Evolutionary conservation across 306 rosid species (phyloP).

Genomic region (Prunus fruticosa): DNA sequence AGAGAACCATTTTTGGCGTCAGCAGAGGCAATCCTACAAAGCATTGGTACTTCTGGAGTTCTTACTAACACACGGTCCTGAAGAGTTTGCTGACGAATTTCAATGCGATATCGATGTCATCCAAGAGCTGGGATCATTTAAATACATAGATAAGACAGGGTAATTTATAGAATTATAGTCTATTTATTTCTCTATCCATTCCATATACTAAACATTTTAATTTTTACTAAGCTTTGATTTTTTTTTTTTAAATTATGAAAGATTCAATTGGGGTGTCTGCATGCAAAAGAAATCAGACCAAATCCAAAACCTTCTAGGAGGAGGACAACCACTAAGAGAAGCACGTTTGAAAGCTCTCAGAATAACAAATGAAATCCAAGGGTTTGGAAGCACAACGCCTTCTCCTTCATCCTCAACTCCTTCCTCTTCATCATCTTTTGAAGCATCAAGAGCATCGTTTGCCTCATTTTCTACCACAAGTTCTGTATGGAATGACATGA

Average conservation of each 20-base stretch:
- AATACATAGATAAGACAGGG: slow-evolving; percentile 61
- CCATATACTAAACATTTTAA: background rate
- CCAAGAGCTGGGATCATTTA: slow-evolving; percentile 55
- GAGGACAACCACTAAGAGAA: slow-evolving; percentile 37
- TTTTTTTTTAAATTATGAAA: slow-evolving; percentile 6
- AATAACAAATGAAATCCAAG: slow-evolving; percentile 73
- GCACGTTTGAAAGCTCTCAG: slow-evolving; percentile 72
- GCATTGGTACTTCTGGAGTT: slow-evolving; percentile 68
- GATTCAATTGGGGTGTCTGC: slow-evolving; percentile 73
- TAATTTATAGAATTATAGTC: slow-evolving; percentile 9
- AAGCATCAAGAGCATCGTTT: slow-evolving; percentile 42
- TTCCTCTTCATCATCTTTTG: slow-evolving; percentile 28
- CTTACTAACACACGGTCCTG: slow-evolving; percentile 73
- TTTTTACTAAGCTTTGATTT: background rate
- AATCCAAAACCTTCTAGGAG: slow-evolving; percentile 46
- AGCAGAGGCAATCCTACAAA: slow-evolving; percentile 77
- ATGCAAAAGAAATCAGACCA: slow-evolving; percentile 61
- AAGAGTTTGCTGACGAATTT: slow-evolving; percentile 63
- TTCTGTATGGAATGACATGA: slow-evolving; percentile 26
- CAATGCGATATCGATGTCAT: slow-evolving; percentile 49
- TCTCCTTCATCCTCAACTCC: slow-evolving; percentile 17
- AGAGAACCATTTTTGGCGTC: no score
- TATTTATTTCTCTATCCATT: background rate
- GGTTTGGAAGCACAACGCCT: slow-evolving; percentile 49
- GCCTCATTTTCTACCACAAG: slow-evolving; percentile 40